A percentile compares a stretch with the other conserved stretches of the same genome.
Evolutionary conservation across 805 yeast genomes (phyloP).

Genomic region (Saccharomycopsis fermentans): DNA sequence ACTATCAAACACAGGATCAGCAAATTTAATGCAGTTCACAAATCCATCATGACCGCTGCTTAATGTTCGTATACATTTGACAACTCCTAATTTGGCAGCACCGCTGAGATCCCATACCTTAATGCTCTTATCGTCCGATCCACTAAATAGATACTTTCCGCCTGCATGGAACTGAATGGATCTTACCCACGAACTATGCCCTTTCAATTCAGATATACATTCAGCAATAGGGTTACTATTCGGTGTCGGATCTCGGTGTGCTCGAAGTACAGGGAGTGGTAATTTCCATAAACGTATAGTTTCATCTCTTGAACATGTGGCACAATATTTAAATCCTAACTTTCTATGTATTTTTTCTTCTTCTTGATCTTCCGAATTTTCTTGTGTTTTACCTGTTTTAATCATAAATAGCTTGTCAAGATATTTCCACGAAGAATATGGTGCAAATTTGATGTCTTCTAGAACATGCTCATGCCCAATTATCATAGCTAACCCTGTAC

Average conservation of each 20-base stretch:
- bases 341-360: slow-evolving; percentile 25
- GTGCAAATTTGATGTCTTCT: slow-evolving; percentile 63
- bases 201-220: slow-evolving; percentile 46
- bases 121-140: slow-evolving; percentile 71
- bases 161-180: slow-evolving; percentile 62
- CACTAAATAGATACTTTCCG: slow-evolving; percentile 58
- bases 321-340: slow-evolving; percentile 61
- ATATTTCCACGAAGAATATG: slow-evolving; percentile 36
- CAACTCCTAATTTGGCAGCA: slow-evolving; percentile 25
- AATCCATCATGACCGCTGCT: slow-evolving; percentile 64
- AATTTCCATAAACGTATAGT: slow-evolving; percentile 64
- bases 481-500: slow-evolving; percentile 56
- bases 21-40: slow-evolving; percentile 52
- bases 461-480: slow-evolving; percentile 78
- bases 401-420: slow-evolving; percentile 35
- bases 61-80: slow-evolving; percentile 41
- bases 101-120: slow-evolving; percentile 65
- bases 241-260: slow-evolving; percentile 48
- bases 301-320: slow-evolving; percentile 75
- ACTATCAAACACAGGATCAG: slow-evolving; percentile 29
- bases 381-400: slow-evolving; percentile 26
- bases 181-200: slow-evolving; percentile 85
- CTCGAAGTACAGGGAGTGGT: slow-evolving; percentile 52
- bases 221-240: slow-evolving; percentile 51
- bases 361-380: slow-evolving; percentile 19